Percentiles rank a stretch among this genome's conserved stretches.
These are phyloP conservation scores for Paramecium tetraurelia DNA, from an alignment of 73 alveolate species.

Conservation along the genomic window DNA sequence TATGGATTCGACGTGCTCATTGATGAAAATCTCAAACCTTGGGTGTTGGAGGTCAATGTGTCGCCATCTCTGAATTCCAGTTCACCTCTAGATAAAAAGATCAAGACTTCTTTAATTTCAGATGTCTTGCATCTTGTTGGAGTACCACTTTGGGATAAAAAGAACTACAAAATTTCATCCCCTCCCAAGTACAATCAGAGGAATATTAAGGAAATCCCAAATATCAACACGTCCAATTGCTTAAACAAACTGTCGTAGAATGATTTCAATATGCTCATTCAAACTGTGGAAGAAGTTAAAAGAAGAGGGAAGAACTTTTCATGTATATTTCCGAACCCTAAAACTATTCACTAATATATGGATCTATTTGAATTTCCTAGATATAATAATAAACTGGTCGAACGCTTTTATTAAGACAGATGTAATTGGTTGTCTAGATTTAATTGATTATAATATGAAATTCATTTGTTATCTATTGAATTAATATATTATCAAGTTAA, in stretches of 20 bases:
- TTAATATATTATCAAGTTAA: background rate
- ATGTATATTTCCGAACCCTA: slow-evolving; percentile 46
- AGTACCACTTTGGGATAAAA: slow-evolving; percentile 82
- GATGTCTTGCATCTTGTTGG: slow-evolving; percentile 87
- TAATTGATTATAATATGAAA: background rate
- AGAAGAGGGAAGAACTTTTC: slow-evolving; percentile 51
- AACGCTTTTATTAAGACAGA: slow-evolving; percentile 9
- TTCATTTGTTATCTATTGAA: background rate
- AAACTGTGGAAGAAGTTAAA: slow-evolving; percentile 45
- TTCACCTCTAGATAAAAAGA: slow-evolving; percentile 86
- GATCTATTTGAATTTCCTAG: slow-evolving; percentile 56
- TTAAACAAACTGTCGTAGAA: background rate
- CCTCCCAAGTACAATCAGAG: background rate
- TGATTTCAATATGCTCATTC: slow-evolving; percentile 20
- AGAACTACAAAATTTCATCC: background rate
- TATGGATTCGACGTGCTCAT: slow-evolving; percentile 93
- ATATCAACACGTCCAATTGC: slow-evolving; percentile 21
- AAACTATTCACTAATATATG: slow-evolving; percentile 39
- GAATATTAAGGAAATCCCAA: slow-evolving; percentile 41
- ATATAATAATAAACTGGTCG: slow-evolving; percentile 42
- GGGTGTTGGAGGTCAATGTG: slow-evolving; percentile 94
- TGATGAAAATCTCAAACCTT: slow-evolving; percentile 86
- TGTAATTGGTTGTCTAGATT: slow-evolving; percentile 20
- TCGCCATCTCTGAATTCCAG: slow-evolving; percentile 88
- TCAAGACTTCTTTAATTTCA: slow-evolving; percentile 81